These are phyloP conservation scores for Amanita molliuscula DNA, from an alignment of 768 basidiomycete species.

Conservation along the genomic window DNA sequence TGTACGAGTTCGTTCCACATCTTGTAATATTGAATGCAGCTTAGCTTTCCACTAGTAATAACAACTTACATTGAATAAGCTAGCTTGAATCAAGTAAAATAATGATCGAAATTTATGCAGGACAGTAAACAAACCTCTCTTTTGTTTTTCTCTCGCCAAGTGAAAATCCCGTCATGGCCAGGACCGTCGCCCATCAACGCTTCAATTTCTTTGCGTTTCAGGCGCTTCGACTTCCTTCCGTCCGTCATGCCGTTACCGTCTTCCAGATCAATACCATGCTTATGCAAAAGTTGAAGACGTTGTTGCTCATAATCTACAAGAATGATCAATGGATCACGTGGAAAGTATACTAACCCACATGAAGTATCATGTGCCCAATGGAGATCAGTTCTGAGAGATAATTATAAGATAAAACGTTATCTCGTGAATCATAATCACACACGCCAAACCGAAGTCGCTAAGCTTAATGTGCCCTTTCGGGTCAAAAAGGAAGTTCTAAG, in stretches of 20 bases:
- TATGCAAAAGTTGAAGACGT: conserved; percentile 75
- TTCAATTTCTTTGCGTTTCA: conserved; percentile 79
- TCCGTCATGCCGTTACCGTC: conserved; percentile 57
- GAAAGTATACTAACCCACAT: conserved; percentile 34
- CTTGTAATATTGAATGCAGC: conserved; percentile 29
- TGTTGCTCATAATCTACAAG: conserved; percentile 87
- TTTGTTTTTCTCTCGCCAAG: conserved; percentile 91
- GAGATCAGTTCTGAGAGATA: conserved; percentile 59
- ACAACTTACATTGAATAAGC: conserved; percentile 78
- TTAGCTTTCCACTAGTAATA: conserved; percentile 6
- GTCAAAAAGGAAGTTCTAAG: conserved; percentile 91
- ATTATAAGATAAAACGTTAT: conserved; percentile 10
- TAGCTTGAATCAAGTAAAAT: conserved; percentile 34
- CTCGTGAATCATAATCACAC: conserved; percentile 27
- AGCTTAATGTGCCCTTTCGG: conserved; percentile 89
- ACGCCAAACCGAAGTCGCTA: conserved; percentile 94
- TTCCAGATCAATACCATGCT: conserved; percentile 92
- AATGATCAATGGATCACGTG: conserved; percentile 10
- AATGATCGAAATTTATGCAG: conserved; percentile 11
- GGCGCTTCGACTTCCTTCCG: conserved; percentile 63
- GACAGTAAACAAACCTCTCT: conserved; percentile 51
- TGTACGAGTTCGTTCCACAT: conserved; percentile 81
- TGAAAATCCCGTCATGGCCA: conserved; percentile 78
- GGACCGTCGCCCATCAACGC: conserved; percentile 75
- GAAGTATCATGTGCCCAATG: conserved; percentile 98